Evolutionary conservation across 2,329 filamentous ascomycete species (phyloP).

Genomic region (Alternaria viburni): DNA sequence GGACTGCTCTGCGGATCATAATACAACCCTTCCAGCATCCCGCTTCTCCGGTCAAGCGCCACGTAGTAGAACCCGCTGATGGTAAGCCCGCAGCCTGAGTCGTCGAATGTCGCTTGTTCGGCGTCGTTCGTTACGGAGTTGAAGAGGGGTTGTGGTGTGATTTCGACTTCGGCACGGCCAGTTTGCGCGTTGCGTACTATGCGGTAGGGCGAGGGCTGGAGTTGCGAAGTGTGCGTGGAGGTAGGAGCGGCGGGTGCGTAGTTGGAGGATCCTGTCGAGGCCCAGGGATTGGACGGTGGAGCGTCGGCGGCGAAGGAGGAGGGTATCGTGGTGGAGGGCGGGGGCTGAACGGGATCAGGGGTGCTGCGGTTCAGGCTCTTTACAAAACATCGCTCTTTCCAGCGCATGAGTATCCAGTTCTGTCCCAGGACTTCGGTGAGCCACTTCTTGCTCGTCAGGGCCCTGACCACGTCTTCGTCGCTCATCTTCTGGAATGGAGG

Average conservation of each 20-base stretch:
- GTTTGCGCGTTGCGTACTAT: conserved; percentile 23
- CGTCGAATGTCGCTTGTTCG: conserved; percentile 38
- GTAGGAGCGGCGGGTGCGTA: background rate
- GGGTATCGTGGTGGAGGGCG: conserved; percentile 8
- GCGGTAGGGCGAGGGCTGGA: conserved; percentile 20
- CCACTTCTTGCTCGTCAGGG: conserved; percentile 51
- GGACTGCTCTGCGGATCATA: conserved; percentile 62
- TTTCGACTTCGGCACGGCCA: conserved; percentile 21
- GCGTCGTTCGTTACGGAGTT: conserved; percentile 12
- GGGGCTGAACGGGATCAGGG: conserved; percentile 19
- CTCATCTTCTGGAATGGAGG: conserved; percentile 50
- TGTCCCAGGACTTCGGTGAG: conserved; percentile 44
- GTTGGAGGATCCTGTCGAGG: conserved; percentile 1
- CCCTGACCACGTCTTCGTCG: conserved; percentile 52
- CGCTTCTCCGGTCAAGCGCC: conserved; percentile 55
- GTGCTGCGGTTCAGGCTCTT: conserved; percentile 36
- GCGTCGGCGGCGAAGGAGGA: conserved; percentile 4
- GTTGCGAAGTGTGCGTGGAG: conserved; percentile 5
- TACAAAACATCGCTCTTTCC: conserved; percentile 62
- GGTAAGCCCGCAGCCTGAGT: conserved; percentile 54
- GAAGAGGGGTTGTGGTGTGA: conserved; percentile 10
- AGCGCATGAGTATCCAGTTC: conserved; percentile 63
- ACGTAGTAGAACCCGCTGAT: conserved; percentile 64
- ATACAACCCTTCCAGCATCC: conserved; percentile 59
- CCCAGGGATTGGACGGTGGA: conserved; percentile 2